Percentiles rank a stretch among this genome's conserved stretches.
Evolutionary conservation across 2,329 filamentous ascomycete genomes (phyloP).

Genomic region (Colletotrichum sublineola): DNA sequence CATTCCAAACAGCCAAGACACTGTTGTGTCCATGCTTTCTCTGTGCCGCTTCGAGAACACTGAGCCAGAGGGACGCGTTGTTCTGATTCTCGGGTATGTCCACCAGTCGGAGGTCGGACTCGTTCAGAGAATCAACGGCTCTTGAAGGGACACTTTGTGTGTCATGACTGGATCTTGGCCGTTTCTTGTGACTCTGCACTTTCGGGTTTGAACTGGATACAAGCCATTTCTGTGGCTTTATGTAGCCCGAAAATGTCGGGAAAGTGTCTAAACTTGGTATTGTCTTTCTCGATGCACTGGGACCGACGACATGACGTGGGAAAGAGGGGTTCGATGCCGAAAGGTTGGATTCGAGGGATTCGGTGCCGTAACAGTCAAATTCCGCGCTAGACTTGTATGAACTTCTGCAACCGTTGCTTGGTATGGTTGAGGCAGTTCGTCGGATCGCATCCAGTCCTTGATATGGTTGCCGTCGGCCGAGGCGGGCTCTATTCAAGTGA

Average conservation of each 20-base stretch:
- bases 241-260: not conserved
- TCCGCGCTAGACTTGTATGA: not conserved
- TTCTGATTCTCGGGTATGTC: slow-evolving; percentile 35
- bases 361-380: not conserved
- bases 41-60: slow-evolving; percentile 42
- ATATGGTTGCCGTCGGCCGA: slow-evolving; percentile 26
- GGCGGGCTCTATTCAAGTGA: slow-evolving; percentile 45
- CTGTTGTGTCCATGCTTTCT: slow-evolving; percentile 45
- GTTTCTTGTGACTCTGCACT: not conserved
- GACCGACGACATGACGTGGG: not conserved
- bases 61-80: slow-evolving; percentile 44
- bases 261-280: not conserved
- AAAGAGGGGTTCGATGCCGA: not conserved
- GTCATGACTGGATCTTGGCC: not conserved
- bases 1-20: slow-evolving; percentile 47
- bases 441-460: slow-evolving; percentile 28
- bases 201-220: not conserved
- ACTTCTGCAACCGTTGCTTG: slow-evolving; percentile 4
- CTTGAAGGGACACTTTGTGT: not conserved
- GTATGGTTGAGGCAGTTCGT: slow-evolving; percentile 10
- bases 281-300: not conserved
- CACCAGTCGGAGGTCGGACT: not conserved
- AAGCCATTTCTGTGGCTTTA: not conserved
- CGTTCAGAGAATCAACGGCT: not conserved
- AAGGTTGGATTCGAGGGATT: not conserved